Percentiles rank a stretch among this genome's conserved stretches.
Conservation (phyloP, 805 yeast genomes). For the Priceomyces fermenticarens region DNA sequence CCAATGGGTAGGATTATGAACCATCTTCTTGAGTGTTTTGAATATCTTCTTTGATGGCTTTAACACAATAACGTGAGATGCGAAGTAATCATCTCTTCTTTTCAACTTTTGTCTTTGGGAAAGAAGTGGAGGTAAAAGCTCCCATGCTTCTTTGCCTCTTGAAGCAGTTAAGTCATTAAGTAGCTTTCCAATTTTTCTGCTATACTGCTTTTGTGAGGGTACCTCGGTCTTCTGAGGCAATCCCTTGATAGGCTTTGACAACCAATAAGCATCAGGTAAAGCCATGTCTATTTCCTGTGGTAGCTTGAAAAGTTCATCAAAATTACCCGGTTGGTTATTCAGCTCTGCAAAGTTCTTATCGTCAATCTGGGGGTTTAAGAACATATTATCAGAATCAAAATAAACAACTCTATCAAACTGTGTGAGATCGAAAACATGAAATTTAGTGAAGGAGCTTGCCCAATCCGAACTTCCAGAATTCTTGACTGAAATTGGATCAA, state of each 20-base stretch:
- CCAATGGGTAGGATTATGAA: slow-evolving; percentile 30
- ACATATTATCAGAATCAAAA: slow-evolving; percentile 56
- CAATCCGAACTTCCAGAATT: slow-evolving; percentile 31
- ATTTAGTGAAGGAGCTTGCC: slow-evolving; percentile 53
- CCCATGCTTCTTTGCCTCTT: slow-evolving; percentile 7
- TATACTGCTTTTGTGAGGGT: slow-evolving; percentile 12
- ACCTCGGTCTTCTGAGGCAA: slow-evolving; percentile 8
- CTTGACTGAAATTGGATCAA: slow-evolving; percentile 12
- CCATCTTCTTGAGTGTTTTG: slow-evolving; percentile 17
- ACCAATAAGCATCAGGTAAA: slow-evolving; percentile 37
- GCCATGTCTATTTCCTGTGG: slow-evolving; percentile 24
- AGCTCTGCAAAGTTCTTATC: slow-evolving; percentile 1
- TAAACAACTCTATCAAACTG: slow-evolving; percentile 53
- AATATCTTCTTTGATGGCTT: slow-evolving; percentile 40
- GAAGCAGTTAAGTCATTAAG: slow-evolving; percentile 9
- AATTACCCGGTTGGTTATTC: slow-evolving; percentile 10
- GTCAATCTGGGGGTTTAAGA: slow-evolving; percentile 18
- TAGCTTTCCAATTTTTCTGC: slow-evolving; percentile 9
- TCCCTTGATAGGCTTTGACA: slow-evolving; percentile 14
- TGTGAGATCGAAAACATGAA: slow-evolving; percentile 47
- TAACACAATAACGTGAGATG: slow-evolving; percentile 58
- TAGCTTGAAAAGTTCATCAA: slow-evolving; percentile 30
- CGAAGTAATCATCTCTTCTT: slow-evolving; percentile 30
- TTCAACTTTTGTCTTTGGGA: slow-evolving; percentile 24
- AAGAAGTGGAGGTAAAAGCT: slow-evolving; percentile 16